Base-by-base conservation (phyloP, 192 early-diverging fungal species). In the Podila minutissima region DNA sequence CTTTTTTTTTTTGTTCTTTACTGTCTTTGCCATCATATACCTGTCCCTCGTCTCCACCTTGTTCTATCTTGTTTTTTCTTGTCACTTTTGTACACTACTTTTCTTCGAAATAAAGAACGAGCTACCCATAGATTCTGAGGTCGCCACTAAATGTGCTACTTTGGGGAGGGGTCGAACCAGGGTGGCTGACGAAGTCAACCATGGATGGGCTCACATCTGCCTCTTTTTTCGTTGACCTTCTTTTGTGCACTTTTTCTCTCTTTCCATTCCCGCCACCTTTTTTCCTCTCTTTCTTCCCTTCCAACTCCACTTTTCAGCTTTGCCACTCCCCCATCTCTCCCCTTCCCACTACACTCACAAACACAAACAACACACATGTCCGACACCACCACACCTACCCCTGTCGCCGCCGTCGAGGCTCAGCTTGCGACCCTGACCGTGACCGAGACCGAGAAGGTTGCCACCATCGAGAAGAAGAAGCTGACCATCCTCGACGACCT, bases 401-500 rank as follows among this genome's bases (percentile, higher is more conserved):
- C 33, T 13, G 32, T 33, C n/a, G 61, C n/a, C 26, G 64, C 37
- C 46, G 62, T 37, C 12, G 62, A 20, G 32, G 32, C 28, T 29
- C 24, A 13, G n/a, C 20, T 66, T 51, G 19, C 48, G 20, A 24
- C 48, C 13, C 11, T 48, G 13, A 49, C 48, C 41, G 48, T 28
- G 64, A 48, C 24, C 17, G 63, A 13, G 24, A 26, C 26, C 28
- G 38, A 65, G 17, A 46, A 35, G 35, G 38, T 46, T 9, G 29
- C 12, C 15, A 29, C 35, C 50, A 29, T n/a, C 38, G 48, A 6
- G 17, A 24, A 51, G 24, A 62, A 74, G 59, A 66, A 61, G 55
- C 32, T 41, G 26, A 77, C 75, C 24, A 77, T 78, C 31, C 59
- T 78, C 17, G 75, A 71, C 55, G 75, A 78, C 33, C 69, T 78